Evolutionary conservation across 2,329 filamentous ascomycete species (phyloP).

Genomic region (Fusarium circinatum): DNA sequence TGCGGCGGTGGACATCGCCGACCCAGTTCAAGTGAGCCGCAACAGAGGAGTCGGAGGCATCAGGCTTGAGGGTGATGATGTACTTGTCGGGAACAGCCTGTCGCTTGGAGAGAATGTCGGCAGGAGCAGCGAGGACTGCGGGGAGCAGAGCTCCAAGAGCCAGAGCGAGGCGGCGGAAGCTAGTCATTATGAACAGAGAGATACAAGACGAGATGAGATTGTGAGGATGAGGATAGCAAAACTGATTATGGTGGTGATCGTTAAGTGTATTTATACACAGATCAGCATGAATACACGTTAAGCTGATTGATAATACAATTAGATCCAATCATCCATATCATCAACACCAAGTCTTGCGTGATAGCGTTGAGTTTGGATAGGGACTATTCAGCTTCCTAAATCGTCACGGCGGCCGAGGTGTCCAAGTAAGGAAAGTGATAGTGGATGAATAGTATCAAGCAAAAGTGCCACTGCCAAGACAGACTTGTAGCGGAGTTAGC

Average conservation of each 20-base stretch:
- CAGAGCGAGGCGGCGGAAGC: constrained; percentile 46
- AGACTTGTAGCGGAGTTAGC: constrained; percentile 8
- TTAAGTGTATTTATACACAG: constrained; percentile 31
- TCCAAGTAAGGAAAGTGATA: constrained; percentile 42
- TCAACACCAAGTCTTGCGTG: constrained; percentile 31
- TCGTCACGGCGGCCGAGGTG: constrained; percentile 25
- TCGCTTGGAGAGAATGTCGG: constrained; percentile 18
- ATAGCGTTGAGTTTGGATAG: constrained; percentile 16
- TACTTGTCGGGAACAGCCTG: constrained; percentile 51
- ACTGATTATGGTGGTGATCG: background rate
- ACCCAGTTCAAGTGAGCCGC: constrained; percentile 60
- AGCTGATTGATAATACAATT: background rate
- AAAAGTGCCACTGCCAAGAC: constrained; percentile 32
- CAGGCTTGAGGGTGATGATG: constrained; percentile 70
- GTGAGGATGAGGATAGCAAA: constrained; percentile 26
- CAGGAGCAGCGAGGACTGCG: constrained; percentile 41
- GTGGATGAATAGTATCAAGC: constrained; percentile 12
- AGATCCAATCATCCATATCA: constrained; percentile 18
- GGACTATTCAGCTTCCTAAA: constrained; percentile 40
- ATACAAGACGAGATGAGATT: constrained; percentile 4
- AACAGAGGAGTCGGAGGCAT: constrained; percentile 56
- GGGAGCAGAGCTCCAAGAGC: constrained; percentile 48
- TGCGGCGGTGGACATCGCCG: constrained; percentile 62
- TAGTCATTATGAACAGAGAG: constrained; percentile 41
- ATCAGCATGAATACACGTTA: background rate